Conservation (phyloP, 2,329 filamentous ascomycete genomes). For the Cladophialophora chaetospira region DNA sequence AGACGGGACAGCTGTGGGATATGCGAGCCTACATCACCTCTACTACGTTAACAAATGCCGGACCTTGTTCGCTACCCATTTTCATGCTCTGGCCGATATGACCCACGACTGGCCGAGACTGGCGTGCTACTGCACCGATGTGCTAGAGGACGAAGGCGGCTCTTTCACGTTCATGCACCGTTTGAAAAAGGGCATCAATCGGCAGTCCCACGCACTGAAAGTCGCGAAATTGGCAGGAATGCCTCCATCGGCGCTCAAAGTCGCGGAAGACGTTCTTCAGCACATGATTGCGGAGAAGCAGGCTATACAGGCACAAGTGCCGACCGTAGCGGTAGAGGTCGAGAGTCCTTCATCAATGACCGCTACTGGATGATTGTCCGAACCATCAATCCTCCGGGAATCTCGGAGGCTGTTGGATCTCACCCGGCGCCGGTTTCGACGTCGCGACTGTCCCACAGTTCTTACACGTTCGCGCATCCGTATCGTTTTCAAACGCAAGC, state of each 20-base stretch:
- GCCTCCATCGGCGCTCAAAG: constrained; percentile 68
- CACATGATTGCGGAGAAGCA: constrained; percentile 16
- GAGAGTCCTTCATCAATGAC: constrained; percentile 7
- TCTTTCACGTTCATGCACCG: constrained; percentile 83
- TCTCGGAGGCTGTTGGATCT: constrained; percentile 46
- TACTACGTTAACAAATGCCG: constrained; percentile 75
- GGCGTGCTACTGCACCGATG: constrained; percentile 84
- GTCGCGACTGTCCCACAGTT: constrained; percentile 77
- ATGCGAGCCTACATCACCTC: constrained; percentile 82
- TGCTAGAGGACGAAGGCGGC: constrained; percentile 71
- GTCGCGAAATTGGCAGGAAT: constrained; percentile 87
- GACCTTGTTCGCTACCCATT: constrained; percentile 91
- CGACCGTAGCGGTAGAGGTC: background rate
- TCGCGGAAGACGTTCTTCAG: constrained; percentile 54
- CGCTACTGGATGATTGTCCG: constrained; percentile 1
- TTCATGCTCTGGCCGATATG: constrained; percentile 81
- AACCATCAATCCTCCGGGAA: constrained; percentile 34
- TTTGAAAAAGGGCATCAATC: constrained; percentile 78
- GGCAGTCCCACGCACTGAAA: constrained; percentile 86
- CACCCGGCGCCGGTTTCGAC: constrained; percentile 42
- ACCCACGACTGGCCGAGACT: constrained; percentile 61
- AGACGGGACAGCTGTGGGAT: constrained; percentile 87
- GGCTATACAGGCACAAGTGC: background rate
- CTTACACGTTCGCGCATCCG: constrained; percentile 71
- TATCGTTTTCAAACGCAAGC: constrained; percentile 72